Evolutionary conservation across 163 green algal genomes (phyloP).

Genomic region (Chlamydomonas reinhardtii): DNA sequence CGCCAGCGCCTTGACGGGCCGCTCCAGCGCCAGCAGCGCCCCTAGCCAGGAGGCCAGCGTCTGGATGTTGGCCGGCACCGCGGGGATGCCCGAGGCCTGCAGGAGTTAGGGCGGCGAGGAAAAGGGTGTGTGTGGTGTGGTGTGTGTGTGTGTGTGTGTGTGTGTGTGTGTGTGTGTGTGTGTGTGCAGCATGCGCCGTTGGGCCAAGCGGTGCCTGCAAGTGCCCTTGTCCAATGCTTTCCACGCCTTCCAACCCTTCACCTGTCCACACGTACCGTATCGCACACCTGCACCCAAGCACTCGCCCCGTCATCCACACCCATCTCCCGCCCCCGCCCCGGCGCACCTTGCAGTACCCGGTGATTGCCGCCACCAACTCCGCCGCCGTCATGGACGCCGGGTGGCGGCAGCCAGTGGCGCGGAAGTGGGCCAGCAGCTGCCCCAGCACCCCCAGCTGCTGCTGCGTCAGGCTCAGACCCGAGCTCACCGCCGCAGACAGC

Average conservation of each 20-base stretch:
- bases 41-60: conserved; percentile 45
- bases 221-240: too few relatives aligned
- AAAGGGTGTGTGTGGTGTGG: too few relatives aligned
- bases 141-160: too few relatives aligned
- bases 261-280: too few relatives aligned
- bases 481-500: not conserved
- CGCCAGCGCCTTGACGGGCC: conserved; percentile 5
- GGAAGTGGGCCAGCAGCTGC: conserved; percentile 34
- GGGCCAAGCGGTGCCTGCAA: too few relatives aligned
- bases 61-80: conserved; percentile 42
- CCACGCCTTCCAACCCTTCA: too few relatives aligned
- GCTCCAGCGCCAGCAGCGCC: conserved; percentile 41
- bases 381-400: conserved; percentile 12
- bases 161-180: too few relatives aligned
- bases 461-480: conserved; percentile 8
- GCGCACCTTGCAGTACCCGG: conserved; percentile 38
- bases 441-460: conserved; percentile 45
- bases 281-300: too few relatives aligned
- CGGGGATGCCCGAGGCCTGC: conserved; percentile 17
- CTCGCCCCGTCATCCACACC: too few relatives aligned
- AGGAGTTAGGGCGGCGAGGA: too few relatives aligned
- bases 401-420: conserved; percentile 27
- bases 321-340: not conserved
- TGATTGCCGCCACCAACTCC: conserved; percentile 42
- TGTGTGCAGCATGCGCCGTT: too few relatives aligned